Percentiles rank a stretch among this genome's conserved stretches.
Conservation (phyloP, 345 rosid species). For the Pugionium dolabratum region DNA sequence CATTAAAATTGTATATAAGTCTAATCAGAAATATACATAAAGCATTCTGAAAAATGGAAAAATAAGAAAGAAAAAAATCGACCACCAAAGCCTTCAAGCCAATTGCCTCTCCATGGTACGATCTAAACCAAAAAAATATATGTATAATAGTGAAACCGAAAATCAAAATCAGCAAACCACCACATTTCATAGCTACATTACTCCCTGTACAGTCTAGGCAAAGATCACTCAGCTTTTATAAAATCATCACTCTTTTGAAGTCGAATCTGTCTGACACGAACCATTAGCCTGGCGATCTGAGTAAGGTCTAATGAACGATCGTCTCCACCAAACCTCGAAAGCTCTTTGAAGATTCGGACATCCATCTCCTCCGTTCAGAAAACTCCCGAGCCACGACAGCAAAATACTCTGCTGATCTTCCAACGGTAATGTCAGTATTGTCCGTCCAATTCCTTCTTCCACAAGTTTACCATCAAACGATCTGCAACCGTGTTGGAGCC, state of each 20-base stretch:
- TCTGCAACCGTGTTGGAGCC: slow-evolving; percentile 92
- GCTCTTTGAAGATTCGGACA: slow-evolving; percentile 98
- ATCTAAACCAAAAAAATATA: slow-evolving; percentile 22
- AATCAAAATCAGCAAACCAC: slow-evolving; percentile 33
- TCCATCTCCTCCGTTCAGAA: slow-evolving; percentile 76
- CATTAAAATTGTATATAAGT: slow-evolving; percentile 18
- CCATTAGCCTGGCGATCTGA: slow-evolving; percentile 36
- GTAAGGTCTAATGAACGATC: slow-evolving; percentile 86
- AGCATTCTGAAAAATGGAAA: slow-evolving; percentile 12
- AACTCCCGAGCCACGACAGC: slow-evolving; percentile 81
- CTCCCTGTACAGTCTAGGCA: slow-evolving; percentile 35
- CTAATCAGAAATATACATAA: slow-evolving; percentile 29
- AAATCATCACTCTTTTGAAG: slow-evolving; percentile 31
- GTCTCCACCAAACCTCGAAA: slow-evolving; percentile 98
- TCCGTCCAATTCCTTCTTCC: slow-evolving; percentile 95
- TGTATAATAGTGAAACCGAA: slow-evolving; percentile 16
- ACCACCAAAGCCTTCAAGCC: slow-evolving; percentile 17
- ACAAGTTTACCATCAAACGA: slow-evolving; percentile 85
- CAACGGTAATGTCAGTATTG: slow-evolving; percentile 83
- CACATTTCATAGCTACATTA: slow-evolving; percentile 27
- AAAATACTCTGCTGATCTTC: slow-evolving; percentile 91
- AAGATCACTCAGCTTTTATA: slow-evolving; percentile 21
- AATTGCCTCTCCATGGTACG: slow-evolving; percentile 19
- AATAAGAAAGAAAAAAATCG: background rate
- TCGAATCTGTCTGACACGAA: slow-evolving; percentile 30